phyloP scores from a whole-genome alignment of 2,329 filamentous ascomycete species.

The Talaromyces verruculosus region DNA sequence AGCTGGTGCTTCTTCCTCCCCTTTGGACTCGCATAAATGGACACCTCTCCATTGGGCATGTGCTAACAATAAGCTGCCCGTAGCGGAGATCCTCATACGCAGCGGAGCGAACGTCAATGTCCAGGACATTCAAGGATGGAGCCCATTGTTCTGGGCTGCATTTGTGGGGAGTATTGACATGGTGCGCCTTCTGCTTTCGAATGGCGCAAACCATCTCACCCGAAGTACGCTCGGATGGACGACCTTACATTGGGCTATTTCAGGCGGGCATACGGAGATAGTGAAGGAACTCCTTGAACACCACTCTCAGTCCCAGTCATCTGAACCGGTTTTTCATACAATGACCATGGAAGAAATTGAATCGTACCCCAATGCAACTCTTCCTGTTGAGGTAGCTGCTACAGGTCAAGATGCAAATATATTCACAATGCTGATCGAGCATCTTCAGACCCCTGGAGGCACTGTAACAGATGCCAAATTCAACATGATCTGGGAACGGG shows the following conservation, averaged over 20 bases:
- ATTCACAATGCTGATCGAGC: background rate
- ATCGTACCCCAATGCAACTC: conserved; percentile 5
- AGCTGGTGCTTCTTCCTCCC: background rate
- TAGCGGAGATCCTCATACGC: background rate
- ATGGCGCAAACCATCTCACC: conserved; percentile 12
- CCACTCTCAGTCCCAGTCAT: background rate
- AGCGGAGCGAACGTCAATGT: background rate
- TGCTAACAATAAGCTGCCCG: background rate
- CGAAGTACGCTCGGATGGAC: conserved; percentile 16
- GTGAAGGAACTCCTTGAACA: conserved; percentile 16
- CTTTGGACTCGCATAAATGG: background rate
- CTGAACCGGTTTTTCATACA: conserved; percentile 5
- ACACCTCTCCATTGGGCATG: background rate
- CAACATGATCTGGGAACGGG: background rate
- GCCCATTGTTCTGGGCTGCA: conserved; percentile 1
- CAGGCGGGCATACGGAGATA: conserved; percentile 6
- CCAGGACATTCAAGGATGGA: background rate
- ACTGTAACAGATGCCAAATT: background rate
- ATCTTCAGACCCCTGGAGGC: background rate
- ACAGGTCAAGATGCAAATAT: conserved; percentile 1
- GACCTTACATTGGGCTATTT: conserved; percentile 19
- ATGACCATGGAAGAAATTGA: conserved; percentile 15
- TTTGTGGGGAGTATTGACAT: conserved; percentile 5
- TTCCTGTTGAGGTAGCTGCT: conserved; percentile 13
- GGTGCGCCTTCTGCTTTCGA: conserved; percentile 18